Percentiles rank a stretch among this genome's conserved stretches.
Conservation (phyloP, 2,329 filamentous ascomycete genomes). For the Incumbomyces delicatus region DNA sequence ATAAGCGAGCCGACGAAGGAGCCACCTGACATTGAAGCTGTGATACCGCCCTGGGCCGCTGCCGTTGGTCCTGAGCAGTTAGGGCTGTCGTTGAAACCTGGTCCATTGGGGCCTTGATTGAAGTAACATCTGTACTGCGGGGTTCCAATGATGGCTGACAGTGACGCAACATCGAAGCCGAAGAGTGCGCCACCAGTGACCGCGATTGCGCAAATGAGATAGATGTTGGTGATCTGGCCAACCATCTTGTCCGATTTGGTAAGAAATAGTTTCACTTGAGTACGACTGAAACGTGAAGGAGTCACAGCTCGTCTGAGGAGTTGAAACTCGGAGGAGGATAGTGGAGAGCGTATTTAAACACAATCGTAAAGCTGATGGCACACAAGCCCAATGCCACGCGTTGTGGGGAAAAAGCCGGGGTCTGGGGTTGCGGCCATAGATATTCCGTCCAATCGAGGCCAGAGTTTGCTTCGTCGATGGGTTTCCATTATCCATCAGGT, state of each 20-base stretch:
- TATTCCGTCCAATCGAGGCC: too few relatives aligned
- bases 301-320: too few relatives aligned
- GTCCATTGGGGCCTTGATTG: constrained; percentile 15
- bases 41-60: constrained; percentile 27
- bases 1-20: too few relatives aligned
- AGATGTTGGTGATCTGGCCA: neutral
- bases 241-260: neutral
- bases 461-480: too few relatives aligned
- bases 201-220: constrained; percentile 28
- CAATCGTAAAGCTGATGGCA: too few relatives aligned
- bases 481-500: too few relatives aligned
- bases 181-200: constrained; percentile 49
- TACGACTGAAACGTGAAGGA: neutral
- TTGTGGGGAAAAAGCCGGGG: too few relatives aligned
- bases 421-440: too few relatives aligned
- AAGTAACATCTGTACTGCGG: constrained; percentile 47
- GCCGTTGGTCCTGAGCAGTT: constrained; percentile 32
- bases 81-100: constrained; percentile 6
- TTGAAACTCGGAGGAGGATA: neutral
- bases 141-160: constrained; percentile 39
- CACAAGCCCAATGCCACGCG: too few relatives aligned
- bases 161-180: constrained; percentile 50
- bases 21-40: constrained; percentile 29
- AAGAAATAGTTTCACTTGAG: neutral
- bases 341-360: too few relatives aligned